Evolutionary conservation across 1,284 basidiomycete species (phyloP).

Genomic region (Erythrobasidium hasegawianum): DNA sequence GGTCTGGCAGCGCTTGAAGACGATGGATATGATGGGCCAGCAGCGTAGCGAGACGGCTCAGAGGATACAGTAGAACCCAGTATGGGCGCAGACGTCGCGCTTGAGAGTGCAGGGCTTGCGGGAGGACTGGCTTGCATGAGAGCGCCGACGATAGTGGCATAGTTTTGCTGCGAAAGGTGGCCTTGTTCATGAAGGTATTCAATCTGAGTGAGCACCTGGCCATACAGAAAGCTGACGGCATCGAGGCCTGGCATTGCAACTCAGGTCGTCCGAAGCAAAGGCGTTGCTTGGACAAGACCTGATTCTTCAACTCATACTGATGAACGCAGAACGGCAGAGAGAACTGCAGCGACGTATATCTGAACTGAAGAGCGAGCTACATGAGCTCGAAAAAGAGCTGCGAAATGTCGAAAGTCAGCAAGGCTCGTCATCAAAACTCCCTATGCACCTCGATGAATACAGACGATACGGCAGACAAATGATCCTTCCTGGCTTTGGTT

Average conservation of each 20-base stretch:
- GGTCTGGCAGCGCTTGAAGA: background rate
- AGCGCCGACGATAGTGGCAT: conserved; percentile 13
- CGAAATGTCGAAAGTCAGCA: conserved; percentile 21
- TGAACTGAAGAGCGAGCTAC: conserved; percentile 12
- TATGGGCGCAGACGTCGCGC: background rate
- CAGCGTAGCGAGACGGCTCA: background rate
- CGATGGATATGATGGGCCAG: background rate
- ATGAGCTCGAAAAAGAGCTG: conserved; percentile 19
- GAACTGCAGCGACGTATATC: conserved; percentile 2
- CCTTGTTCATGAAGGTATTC: conserved; percentile 20
- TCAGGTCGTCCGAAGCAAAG: background rate
- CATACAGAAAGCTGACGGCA: conserved; percentile 21
- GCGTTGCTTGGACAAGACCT: background rate
- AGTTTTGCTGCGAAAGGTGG: conserved; percentile 13
- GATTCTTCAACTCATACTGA: background rate
- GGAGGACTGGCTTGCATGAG: conserved; percentile 19
- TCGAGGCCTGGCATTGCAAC: conserved; percentile 6
- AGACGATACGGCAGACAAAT: conserved; percentile 92
- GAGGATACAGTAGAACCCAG: background rate
- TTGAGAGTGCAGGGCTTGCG: background rate
- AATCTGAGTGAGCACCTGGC: conserved; percentile 19
- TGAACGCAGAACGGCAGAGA: background rate
- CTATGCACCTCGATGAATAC: conserved; percentile 63
- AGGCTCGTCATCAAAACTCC: conserved; percentile 19
- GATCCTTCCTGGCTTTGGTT: conserved; percentile 85